Evolutionary conservation across 177 flowering plant species (phyloP).

Genomic region (Tripterygium wilfordii): DNA sequence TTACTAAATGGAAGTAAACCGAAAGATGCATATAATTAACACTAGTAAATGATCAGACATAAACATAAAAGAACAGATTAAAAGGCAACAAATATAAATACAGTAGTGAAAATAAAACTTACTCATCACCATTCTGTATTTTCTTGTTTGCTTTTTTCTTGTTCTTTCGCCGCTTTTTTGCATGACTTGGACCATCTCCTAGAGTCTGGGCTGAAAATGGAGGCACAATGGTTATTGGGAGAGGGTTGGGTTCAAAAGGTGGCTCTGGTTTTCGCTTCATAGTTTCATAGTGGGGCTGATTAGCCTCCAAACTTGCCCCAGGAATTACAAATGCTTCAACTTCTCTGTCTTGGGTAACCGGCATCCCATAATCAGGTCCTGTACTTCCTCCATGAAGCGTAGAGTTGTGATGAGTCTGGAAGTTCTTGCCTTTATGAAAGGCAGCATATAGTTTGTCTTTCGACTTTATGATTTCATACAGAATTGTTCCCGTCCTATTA

Average conservation of each 20-base stretch:
- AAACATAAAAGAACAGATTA: too few species aligned
- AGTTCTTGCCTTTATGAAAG: slow-evolving; percentile 17
- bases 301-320: slow-evolving; percentile 2
- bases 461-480: slow-evolving; percentile 41
- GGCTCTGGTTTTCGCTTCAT: slow-evolving; percentile 15
- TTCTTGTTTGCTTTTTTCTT: slow-evolving; percentile 23
- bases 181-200: slow-evolving; percentile 1
- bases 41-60: neutral
- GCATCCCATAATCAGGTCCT: neutral
- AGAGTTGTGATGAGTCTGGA: neutral
- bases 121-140: slow-evolving; percentile 9
- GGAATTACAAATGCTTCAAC: slow-evolving; percentile 1
- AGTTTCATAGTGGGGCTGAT: slow-evolving; percentile 11
- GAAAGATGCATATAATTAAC: neutral
- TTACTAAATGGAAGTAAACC: neutral
- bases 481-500: slow-evolving; percentile 15
- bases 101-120: slow-evolving; percentile 7
- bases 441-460: slow-evolving; percentile 37
- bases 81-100: too few species aligned
- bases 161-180: slow-evolving; percentile 21
- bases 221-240: slow-evolving; percentile 11
- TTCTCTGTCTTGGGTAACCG: neutral
- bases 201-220: slow-evolving; percentile 2
- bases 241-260: slow-evolving; percentile 1
- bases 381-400: neutral